These are phyloP conservation scores for Artomyces pyxidatus DNA, from an alignment of 768 basidiomycete genomes.

Conservation along the genomic window DNA sequence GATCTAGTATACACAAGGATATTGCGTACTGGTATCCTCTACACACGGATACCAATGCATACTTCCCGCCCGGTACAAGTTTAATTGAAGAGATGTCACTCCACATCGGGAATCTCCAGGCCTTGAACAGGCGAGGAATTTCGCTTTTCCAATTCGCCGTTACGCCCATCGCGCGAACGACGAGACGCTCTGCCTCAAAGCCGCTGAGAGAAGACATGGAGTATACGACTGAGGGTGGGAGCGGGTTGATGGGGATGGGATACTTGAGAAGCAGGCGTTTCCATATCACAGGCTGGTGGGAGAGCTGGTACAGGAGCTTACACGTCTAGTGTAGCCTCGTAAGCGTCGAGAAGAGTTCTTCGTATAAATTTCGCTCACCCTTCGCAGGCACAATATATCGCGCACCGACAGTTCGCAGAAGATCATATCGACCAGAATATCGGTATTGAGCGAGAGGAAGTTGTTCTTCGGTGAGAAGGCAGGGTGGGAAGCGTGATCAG, in stretches of 20 bases:
- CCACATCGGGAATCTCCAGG: slow-evolving; percentile 8
- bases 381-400: slow-evolving; percentile 15
- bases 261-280: slow-evolving; percentile 13
- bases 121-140: slow-evolving; percentile 6
- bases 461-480: too few species aligned
- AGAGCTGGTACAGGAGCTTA: slow-evolving; percentile 10
- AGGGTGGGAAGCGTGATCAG: too few species aligned
- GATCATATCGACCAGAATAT: slow-evolving; percentile 14
- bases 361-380: background rate
- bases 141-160: slow-evolving; percentile 17
- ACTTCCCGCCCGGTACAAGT: slow-evolving; percentile 15
- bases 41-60: slow-evolving; percentile 10
- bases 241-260: slow-evolving; percentile 13
- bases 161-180: slow-evolving; percentile 13
- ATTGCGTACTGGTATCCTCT: slow-evolving; percentile 9
- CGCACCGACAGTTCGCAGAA: slow-evolving; percentile 14
- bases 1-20: slow-evolving; percentile 14
- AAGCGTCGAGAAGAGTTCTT: background rate
- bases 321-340: slow-evolving; percentile 6
- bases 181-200: slow-evolving; percentile 14
- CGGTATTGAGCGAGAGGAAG: too few species aligned
- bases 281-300: slow-evolving; percentile 16
- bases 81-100: slow-evolving; percentile 13
- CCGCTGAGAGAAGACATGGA: slow-evolving; percentile 12
- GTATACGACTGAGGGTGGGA: slow-evolving; percentile 14